A percentile compares a stretch with the other conserved stretches of the same genome.
Conservation (phyloP, 352 stramenopile genomes). For the Phytophthora brassicae region DNA sequence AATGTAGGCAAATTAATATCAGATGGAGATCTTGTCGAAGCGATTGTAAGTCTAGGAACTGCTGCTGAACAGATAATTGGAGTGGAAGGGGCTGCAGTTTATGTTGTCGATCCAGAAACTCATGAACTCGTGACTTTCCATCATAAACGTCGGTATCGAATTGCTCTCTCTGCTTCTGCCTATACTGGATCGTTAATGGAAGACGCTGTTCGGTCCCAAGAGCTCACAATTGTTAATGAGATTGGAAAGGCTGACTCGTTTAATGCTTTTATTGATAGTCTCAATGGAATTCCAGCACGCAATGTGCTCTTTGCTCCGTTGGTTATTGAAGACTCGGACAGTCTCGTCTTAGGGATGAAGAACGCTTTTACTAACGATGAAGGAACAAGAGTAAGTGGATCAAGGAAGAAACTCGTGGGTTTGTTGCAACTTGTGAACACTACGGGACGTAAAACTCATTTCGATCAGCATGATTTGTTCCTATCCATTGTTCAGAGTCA, state of each 20-base stretch:
- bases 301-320: conserved; percentile 71
- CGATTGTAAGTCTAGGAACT: conserved; percentile 49
- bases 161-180: conserved; percentile 47
- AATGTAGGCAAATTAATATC: conserved; percentile 67
- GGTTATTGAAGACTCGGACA: conserved; percentile 45
- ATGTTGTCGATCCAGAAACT: conserved; percentile 46
- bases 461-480: conserved; percentile 73
- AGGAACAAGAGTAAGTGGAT: conserved; percentile 10
- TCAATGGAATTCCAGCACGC: conserved; percentile 46
- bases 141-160: conserved; percentile 62
- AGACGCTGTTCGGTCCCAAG: conserved; percentile 40
- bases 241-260: conserved; percentile 34
- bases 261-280: conserved; percentile 74
- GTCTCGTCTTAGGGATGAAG: conserved; percentile 15
- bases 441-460: conserved; percentile 56
- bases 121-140: conserved; percentile 73
- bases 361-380: too few relatives aligned
- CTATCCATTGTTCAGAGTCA: conserved; percentile 75
- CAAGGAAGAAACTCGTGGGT: conserved; percentile 52
- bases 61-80: conserved; percentile 73
- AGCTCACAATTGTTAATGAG: conserved; percentile 74
- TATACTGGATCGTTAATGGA: conserved; percentile 62
- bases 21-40: conserved; percentile 60
- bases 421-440: conserved; percentile 75
- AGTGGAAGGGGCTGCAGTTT: conserved; percentile 66